Evolutionary conservation across 768 basidiomycete species (phyloP), one percentile per base, ranked within the genome.

Genomic region (Hysterangium stoloniferum): DNA sequence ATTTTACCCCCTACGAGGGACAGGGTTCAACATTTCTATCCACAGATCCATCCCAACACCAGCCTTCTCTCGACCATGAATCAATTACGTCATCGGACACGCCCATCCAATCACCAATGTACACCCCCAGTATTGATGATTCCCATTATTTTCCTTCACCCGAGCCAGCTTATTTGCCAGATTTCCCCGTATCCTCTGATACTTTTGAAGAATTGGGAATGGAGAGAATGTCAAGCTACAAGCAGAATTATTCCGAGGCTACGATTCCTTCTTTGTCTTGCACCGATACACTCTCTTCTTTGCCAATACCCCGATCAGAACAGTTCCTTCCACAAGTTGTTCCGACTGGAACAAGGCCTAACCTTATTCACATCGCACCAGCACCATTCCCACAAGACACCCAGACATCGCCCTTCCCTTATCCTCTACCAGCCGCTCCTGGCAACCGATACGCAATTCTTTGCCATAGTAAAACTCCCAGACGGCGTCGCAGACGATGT

Each of bases 401-500:
- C 15, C 40, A 22, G 12, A 40, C 25, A n/a, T 27, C 31, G 24
- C 17, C 35, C 19, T 42, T 41, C 32, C 41, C 37, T 33, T 42
- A 40, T 42, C 36, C 31, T 42, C 24, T 29, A 17, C 31, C 38
- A 17, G 5, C 49, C 28, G 8, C 27, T 12, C 49, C 29, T 32
- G 28, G 40, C 19, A 20, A 42, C 27, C 37, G 20, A 19, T 40
- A 28, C 28, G 44, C 27, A 17, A 45, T 45, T 28, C 6, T 20
- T 27, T 41, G 20, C 17, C 49, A 40, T n/a, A 31, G 38, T 22
- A 2, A 25, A 20, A 29, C 37, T 19, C 17, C 20, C 28, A 40
- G 35, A 33, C 49, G 49, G 24, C 49, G 49, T 28, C 49, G 38
- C 15, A 41, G 49, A 29, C 49, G 49, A 19, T 51, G 49, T 25